These are phyloP conservation scores for Aegilops speltoides DNA, from an alignment of 176 grass and related monocot species.

Conservation along the genomic window DNA sequence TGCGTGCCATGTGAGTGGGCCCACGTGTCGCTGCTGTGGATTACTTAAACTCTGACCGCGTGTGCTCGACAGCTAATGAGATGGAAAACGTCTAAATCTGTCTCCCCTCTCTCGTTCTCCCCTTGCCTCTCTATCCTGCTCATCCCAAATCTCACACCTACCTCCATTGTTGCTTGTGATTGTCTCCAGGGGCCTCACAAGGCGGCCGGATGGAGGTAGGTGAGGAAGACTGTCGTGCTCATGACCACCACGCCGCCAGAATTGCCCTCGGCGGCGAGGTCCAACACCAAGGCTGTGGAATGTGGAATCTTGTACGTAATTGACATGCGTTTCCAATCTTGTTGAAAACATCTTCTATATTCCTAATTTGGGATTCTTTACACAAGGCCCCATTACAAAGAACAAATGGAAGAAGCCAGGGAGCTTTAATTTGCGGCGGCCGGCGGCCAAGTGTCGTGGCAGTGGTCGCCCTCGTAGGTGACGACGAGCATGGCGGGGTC, in stretches of 20 bases:
- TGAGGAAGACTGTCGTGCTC: neutral
- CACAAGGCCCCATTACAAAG: neutral
- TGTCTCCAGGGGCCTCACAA: neutral
- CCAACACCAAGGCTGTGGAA: neutral
- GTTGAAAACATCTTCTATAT: neutral
- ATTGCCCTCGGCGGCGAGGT: neutral
- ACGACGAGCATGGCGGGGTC: conserved; percentile 74
- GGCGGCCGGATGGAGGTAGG: neutral
- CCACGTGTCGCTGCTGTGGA: no score
- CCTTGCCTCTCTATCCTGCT: no score
- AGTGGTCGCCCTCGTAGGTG: conserved; percentile 80
- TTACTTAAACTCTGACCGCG: no score
- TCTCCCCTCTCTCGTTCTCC: no score
- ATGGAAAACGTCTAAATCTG: no score
- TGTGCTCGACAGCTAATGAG: no score
- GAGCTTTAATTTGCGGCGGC: neutral
- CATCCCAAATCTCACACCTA: no score
- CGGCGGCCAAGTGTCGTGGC: conserved; percentile 28
- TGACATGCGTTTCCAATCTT: no score
- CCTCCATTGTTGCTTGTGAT: no score
- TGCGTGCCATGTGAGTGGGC: no score
- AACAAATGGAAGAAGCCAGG: conserved; percentile 5
- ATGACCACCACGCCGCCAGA: neutral
- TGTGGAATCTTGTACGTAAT: no score
- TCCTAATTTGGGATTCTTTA: conserved; percentile 24